Conservation (phyloP, 2,329 filamentous ascomycete species). For the Pyrenophora tritici-repentis region DNA sequence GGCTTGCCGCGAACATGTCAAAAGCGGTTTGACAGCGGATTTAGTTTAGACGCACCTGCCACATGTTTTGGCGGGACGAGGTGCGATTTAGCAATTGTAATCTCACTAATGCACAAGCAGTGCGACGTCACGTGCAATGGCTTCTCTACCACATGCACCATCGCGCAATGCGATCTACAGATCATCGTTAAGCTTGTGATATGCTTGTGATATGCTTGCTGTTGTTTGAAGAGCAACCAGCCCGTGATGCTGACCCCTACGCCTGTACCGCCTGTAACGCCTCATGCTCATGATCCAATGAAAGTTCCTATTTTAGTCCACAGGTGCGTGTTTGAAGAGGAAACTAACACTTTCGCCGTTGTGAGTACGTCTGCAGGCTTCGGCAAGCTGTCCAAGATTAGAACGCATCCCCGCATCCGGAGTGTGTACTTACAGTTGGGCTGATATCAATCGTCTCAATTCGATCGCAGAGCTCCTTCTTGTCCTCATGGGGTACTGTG, state of each 20-base stretch:
- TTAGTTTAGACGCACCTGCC: conserved; percentile 16
- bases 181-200: conserved; percentile 9
- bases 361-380: conserved; percentile 73
- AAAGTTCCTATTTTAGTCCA: conserved; percentile 38
- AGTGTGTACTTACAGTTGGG: conserved; percentile 62
- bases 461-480: conserved; percentile 76
- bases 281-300: conserved; percentile 14
- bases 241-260: conserved; percentile 12
- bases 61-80: conserved; percentile 17
- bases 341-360: conserved; percentile 73
- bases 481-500: conserved; percentile 80
- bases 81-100: conserved; percentile 9
- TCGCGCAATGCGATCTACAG: conserved; percentile 13
- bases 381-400: conserved; percentile 58
- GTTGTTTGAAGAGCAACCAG: conserved; percentile 2
- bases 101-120: conserved; percentile 23
- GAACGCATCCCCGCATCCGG: conserved; percentile 5
- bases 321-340: conserved; percentile 70
- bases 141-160: conserved; percentile 15
- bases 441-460: conserved; percentile 92
- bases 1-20: conserved; percentile 17
- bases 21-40: conserved; percentile 27
- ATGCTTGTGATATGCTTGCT: background rate
- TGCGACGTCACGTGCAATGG: conserved; percentile 21
- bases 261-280: conserved; percentile 20